These are phyloP conservation scores for Herpetomonas tarakana DNA, from an alignment of 208 protist genomes.

Conservation along the genomic window DNA sequence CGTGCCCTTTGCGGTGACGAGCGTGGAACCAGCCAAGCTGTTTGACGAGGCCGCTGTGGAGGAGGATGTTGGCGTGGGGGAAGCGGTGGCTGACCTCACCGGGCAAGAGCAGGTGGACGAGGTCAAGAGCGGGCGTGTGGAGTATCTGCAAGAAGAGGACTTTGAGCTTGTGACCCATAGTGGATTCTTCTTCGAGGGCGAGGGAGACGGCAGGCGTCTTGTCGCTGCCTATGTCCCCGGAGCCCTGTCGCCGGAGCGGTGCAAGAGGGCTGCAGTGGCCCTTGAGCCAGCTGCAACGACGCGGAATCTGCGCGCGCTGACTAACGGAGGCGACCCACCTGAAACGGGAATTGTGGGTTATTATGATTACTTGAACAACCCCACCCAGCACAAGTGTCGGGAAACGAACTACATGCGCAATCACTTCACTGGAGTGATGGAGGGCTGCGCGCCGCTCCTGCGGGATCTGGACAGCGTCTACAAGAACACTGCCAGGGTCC, in stretches of 20 bases:
- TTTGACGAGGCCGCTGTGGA: conserved; percentile 8
- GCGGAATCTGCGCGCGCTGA: conserved; percentile 66
- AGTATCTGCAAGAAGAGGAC: conserved; percentile 60
- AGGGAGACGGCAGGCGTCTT: conserved; percentile 41
- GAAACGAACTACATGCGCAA: conserved; percentile 80
- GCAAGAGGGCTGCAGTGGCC: conserved; percentile 35
- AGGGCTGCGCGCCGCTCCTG: conserved; percentile 48
- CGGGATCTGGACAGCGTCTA: conserved; percentile 69
- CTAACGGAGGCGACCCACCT: conserved; percentile 81
- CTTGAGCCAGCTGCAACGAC: conserved; percentile 69
- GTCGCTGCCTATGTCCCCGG: conserved; percentile 65
- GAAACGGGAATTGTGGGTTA: conserved; percentile 88
- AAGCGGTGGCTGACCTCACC: conserved; percentile 35
- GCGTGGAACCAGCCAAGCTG: conserved; percentile 8
- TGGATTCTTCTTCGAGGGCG: conserved; percentile 46
- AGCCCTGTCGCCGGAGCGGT: conserved; percentile 46
- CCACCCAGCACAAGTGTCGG: conserved; percentile 75
- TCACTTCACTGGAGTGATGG: conserved; percentile 44
- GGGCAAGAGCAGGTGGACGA: conserved; percentile 70
- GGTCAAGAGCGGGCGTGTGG: conserved; percentile 14
- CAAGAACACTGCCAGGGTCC: conserved; percentile 41
- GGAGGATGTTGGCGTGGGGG: background rate
- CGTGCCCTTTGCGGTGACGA: too few relatives aligned
- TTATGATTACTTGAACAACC: conserved; percentile 91
- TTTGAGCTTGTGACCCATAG: conserved; percentile 63